Evolutionary conservation across 208 protist species (phyloP), one percentile per base, ranked within the genome.

Genomic region (Angomonas deanei): DNA sequence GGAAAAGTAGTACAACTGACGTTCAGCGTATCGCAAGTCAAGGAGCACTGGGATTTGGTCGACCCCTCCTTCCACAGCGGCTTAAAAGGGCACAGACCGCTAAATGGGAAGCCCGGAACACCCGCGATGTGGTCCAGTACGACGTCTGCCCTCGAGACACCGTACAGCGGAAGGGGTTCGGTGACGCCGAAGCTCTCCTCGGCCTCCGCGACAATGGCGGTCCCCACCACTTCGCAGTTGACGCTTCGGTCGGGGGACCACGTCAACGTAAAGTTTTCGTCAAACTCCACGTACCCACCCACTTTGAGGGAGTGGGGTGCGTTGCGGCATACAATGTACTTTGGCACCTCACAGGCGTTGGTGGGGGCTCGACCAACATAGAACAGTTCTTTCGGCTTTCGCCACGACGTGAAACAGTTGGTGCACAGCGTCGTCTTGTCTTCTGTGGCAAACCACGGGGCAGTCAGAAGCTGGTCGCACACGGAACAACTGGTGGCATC

Each of bases 381-480:
- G 68, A 93, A 93, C 50, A 91, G 75, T 32, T 75, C 61, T 62
- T 84, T 83, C 6, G 90, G 86, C 28, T 74, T 68, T 50, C 84
- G 82, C 90, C 90, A 96, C 31, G 69, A 80, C 26, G 67, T 80
- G 71, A 96, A 96, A 61, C 90, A 96, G 42, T 69, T 65, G 13
- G 75, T 68, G 59, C 90, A 96, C 31, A 96, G 76, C 15, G 61
- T 72, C 52, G 77, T 57, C 26, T 72, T 77, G 2, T 80, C 71
- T 49, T 94, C 82, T 48, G 81, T 68, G 38, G 78, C 76, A 70
- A 92, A 94, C 77, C 82, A 91, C 23, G 75, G 65, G 24, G 65
- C 52, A 6, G 68, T 59, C 32, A 87, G 59, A 15, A 58, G 36
- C 23, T 42, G 48, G 5, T 78, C 71, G 58, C 83, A 90, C 24